Percentiles rank a stretch among this genome's conserved stretches.
Evolutionary conservation across 768 basidiomycete species (phyloP).

Genomic region (Boletus reticuloceps): DNA sequence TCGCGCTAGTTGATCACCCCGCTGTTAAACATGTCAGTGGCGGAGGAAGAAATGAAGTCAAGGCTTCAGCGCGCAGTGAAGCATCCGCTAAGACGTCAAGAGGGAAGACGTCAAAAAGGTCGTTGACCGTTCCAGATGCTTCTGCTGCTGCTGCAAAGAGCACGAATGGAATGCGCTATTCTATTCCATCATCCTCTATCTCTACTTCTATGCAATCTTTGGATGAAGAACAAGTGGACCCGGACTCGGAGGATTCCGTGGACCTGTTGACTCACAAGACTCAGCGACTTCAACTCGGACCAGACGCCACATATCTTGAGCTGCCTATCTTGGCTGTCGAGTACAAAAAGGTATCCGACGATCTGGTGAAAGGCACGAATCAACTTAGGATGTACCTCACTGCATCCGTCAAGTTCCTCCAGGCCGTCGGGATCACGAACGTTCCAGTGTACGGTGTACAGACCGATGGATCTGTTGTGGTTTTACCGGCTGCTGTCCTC

Average conservation of each 20-base stretch:
- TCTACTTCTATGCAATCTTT: neutral
- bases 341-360: neutral
- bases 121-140: neutral
- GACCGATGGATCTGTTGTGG: constrained; percentile 1
- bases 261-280: neutral
- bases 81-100: neutral
- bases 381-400: constrained; percentile 8
- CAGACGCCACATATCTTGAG: neutral
- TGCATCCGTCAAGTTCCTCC: constrained; percentile 6
- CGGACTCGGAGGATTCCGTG: neutral
- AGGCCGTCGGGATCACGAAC: constrained; percentile 1
- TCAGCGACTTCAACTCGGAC: neutral
- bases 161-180: neutral
- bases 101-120: neutral
- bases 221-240: neutral
- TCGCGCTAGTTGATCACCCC: neutral
- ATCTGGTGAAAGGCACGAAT: neutral
- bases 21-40: neutral
- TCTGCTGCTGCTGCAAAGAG: neutral
- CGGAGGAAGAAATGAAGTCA: neutral
- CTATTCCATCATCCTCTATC: neutral
- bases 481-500: neutral
- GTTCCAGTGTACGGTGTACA: constrained; percentile 5
- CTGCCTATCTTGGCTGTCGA: constrained; percentile 6
- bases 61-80: neutral